Evolutionary conservation across 768 basidiomycete genomes (phyloP), one percentile per base, ranked within the genome.

Genomic region (Mycena alexandri): DNA sequence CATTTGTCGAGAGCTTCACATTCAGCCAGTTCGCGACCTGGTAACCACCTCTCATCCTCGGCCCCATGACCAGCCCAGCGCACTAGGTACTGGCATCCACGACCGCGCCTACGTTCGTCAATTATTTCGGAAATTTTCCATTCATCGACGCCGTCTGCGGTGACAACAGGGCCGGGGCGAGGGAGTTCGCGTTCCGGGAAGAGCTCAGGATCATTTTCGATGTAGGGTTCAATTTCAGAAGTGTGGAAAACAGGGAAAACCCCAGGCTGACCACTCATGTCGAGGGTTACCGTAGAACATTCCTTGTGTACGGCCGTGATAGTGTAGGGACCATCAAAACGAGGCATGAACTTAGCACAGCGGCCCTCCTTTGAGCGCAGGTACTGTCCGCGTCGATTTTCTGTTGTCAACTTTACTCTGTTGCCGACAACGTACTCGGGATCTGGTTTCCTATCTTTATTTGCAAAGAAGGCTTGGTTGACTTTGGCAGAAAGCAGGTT

Each of bases 261-360:
- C 61, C 42, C 68, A 5, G 46, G 48, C 0, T 58, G 76, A 5
- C 44, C 24, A 0, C 73, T 72, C 0, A 78, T 33, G 11, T 77
- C 71, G 0, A 78, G 62, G 0, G 70, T 75, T 17, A 78, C 77
- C 0, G 70, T 66, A 0, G 74, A 79, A 0, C 60, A 55, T 19
- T 71, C 53, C 0, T 63, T 72, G 42, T 73, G 64, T 0, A 77
- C 75, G 0, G 65, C 55, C 0, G 63, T 42, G 7, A 84, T 66
- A 0, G 0, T 46, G 55, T 73, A 79, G 0, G 75, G 78, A 0
- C 79, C 74, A 56, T 84, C 77, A 16, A 53, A 80, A 0, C 73
- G 61, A 0, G 78, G 78, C 74, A 85, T 79, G 52, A 83, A 83
- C 51, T 84, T 84, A 0, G 80, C 79, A 0, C 77, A 76, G 0